Evolutionary conservation across 768 basidiomycete species (phyloP).

Genomic region (Fomitopsis serialis): DNA sequence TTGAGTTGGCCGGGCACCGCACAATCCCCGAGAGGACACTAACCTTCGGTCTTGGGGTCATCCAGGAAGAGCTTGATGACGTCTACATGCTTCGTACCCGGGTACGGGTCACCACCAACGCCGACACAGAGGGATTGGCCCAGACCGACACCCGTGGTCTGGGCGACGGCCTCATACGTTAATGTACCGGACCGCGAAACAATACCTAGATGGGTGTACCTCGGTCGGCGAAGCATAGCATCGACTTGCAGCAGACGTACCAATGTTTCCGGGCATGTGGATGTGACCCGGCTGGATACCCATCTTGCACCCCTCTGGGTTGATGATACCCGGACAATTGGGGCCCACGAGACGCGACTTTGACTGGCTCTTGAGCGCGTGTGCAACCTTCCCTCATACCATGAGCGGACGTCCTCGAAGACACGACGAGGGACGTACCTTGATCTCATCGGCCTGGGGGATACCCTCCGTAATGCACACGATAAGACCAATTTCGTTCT

Average conservation of each 20-base stretch:
- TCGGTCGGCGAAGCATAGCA: neutral
- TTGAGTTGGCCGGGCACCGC: neutral
- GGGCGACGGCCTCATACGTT: conserved; percentile 98
- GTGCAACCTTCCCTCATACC: conserved; percentile 72
- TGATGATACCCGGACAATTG: conserved; percentile 98
- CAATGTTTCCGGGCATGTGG: conserved; percentile 94
- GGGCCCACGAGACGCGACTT: conserved; percentile 96
- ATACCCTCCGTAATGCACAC: conserved; percentile 99
- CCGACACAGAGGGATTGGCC: conserved; percentile 96
- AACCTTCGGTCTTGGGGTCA: conserved; percentile 90
- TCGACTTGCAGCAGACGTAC: conserved; percentile 35
- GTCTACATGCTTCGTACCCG: conserved; percentile 92
- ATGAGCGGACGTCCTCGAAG: neutral
- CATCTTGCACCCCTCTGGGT: conserved; percentile 97
- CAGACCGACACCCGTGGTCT: conserved; percentile 92
- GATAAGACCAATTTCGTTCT: conserved; percentile 95
- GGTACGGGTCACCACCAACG: conserved; percentile 97
- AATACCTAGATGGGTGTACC: conserved; percentile 57
- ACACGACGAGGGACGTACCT: conserved; percentile 35
- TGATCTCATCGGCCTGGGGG: conserved; percentile 95
- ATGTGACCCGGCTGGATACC: conserved; percentile 98
- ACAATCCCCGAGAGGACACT: conserved; percentile 10
- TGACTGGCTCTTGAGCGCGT: conserved; percentile 90
- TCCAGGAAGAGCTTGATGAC: conserved; percentile 95
- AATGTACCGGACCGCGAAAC: conserved; percentile 94